Evolutionary conservation across 2,329 filamentous ascomycete species (phyloP), one percentile per base, ranked within the genome.

Genomic region (Scolecobasidium constrictum): DNA sequence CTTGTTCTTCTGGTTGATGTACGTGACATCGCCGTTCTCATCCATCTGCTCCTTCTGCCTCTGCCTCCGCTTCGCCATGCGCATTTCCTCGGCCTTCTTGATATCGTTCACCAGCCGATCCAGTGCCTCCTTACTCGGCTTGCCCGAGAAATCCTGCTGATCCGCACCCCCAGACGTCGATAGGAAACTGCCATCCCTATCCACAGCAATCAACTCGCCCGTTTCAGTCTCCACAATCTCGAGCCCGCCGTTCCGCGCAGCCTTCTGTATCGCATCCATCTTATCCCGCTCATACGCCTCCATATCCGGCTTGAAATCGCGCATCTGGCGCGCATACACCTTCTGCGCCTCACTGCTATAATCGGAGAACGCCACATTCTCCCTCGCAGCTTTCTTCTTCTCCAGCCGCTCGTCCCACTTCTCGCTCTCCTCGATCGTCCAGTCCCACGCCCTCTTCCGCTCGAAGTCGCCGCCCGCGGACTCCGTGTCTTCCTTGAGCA

Each of bases 1-100:
- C 73, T 96, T 96, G 73, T 98, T 98, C 57, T 98, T 95, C 67
- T 95, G 87, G 67, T 98, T 98, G 75, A 98, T 98, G 65, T 94
- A 96, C 5, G 90, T 96, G 54, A 96, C 84, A 63, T 98, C 92
- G 20, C 78, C 82, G 38, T 88, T 84, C 49, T 94, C 87, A 46
- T 88, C 86, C 48, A 81, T 82, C 33, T 67, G 63, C 59, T 80
- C 76, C 11, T 77, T 76, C 59, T 83, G 78, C 42, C 87, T 74
- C 50, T 93, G 86, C 59, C 77, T 80, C 54, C 87, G 74, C 69
- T 93, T 93, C 21, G 6, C 11, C 56, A 94, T 58, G 40, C 87
- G 73, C 41, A 79, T 74, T 53, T 93, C 87, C 64, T 98, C 92
- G 1, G 88, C 86, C 67, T 90, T 88, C 57, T 79, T 76, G 56